Evolutionary conservation across 345 rosid genomes (phyloP).

Genomic region (Eucalyptus regnans): DNA sequence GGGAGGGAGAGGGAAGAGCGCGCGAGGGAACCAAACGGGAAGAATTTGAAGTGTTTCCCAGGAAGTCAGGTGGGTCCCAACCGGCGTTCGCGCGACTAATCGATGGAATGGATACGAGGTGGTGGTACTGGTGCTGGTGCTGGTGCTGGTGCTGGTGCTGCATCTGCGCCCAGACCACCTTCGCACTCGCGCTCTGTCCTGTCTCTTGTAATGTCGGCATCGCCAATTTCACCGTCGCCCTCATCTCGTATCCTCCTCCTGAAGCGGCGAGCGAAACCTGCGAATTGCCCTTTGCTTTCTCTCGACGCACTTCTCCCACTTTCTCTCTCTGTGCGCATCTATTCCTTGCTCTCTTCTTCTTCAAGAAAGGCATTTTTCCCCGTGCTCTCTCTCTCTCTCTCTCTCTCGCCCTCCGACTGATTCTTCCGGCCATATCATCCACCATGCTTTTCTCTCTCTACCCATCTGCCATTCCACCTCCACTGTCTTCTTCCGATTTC

Average conservation of each 20-base stretch:
- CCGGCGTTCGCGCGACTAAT: not conserved
- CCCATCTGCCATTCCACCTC: not conserved
- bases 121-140: not conserved
- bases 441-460: not conserved
- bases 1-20: not conserved
- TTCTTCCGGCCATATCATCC: not conserved
- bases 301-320: not conserved
- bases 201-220: not conserved
- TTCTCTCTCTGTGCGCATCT: not conserved
- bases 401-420: not conserved
- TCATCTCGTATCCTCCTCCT: not conserved
- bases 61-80: not conserved
- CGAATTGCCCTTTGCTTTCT: not conserved
- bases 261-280: not conserved
- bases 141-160: no score
- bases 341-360: not conserved
- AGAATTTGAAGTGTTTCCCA: not conserved
- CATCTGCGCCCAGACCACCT: not conserved
- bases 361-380: not conserved
- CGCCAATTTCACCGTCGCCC: not conserved
- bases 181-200: not conserved
- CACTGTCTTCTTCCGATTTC: not conserved
- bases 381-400: not conserved
- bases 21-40: not conserved
- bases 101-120: not conserved